Conservation (phyloP, 768 basidiomycete genomes). For the Gelatoporia subvermispora region DNA sequence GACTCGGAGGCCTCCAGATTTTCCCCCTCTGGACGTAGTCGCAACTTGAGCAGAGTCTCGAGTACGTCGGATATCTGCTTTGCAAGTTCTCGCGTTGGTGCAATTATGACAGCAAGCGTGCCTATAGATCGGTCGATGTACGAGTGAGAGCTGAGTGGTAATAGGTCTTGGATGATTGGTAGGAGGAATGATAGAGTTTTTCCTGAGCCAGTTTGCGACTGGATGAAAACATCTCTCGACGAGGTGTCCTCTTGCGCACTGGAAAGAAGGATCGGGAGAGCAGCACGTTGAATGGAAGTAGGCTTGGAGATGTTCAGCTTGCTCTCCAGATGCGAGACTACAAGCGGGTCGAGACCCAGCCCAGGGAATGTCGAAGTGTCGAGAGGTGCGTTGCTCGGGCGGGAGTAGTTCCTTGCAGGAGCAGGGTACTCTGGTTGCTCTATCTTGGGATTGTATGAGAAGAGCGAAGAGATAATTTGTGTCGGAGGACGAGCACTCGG, state of each 20-base stretch:
- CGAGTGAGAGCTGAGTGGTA: constrained; percentile 83
- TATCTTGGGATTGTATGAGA: constrained; percentile 25
- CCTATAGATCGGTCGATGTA: constrained; percentile 95
- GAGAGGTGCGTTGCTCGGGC: constrained; percentile 82
- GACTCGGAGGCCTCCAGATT: constrained; percentile 40
- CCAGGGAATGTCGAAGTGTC: constrained; percentile 77
- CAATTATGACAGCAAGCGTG: constrained; percentile 90
- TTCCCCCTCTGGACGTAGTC: constrained; percentile 56
- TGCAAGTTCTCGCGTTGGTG: constrained; percentile 92
- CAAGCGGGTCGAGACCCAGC: constrained; percentile 77
- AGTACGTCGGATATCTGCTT: constrained; percentile 97
- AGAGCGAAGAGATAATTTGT: constrained; percentile 65
- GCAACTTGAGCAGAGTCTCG: constrained; percentile 72
- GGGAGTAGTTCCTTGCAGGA: background rate
- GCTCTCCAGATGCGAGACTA: constrained; percentile 67
- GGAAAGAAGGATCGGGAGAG: constrained; percentile 57
- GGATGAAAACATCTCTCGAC: constrained; percentile 80
- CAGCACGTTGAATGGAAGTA: constrained; percentile 83
- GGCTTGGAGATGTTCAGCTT: constrained; percentile 85
- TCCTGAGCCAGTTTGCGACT: constrained; percentile 95
- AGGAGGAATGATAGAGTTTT: constrained; percentile 93
- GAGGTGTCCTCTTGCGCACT: constrained; percentile 32
- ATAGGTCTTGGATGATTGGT: constrained; percentile 91
- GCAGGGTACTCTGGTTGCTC: constrained; percentile 7
- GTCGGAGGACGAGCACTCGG: constrained; percentile 29